Base-by-base conservation (phyloP, 2,329 filamentous ascomycete species). In the Macrophomina tecta region DNA sequence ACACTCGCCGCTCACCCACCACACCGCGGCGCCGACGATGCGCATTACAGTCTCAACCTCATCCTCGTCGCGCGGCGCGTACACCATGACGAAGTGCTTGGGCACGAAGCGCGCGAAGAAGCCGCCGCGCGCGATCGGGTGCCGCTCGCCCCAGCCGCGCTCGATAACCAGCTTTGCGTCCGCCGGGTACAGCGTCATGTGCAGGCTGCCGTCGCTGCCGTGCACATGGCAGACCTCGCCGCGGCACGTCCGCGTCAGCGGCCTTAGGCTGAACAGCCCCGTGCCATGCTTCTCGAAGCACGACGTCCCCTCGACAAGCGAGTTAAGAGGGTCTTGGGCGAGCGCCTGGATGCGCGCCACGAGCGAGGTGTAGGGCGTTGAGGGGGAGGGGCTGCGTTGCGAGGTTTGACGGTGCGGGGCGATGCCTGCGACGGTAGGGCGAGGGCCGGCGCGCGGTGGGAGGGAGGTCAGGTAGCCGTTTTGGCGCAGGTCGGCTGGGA, bases 161-260 rank as follows among this genome's bases (percentile, higher is more conserved):
- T 89, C 85, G 30, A 97, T 80, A 18, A 95, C 85, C 62, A 90
- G 82, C 72, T 84, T 87, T 62, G 91, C 91, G 74, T 96, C 93
- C 49, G 90, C 86, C 0, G 92, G 91, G 73, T 95, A 92, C 63
- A 97, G 83, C 58, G 88, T 91, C 80, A 95, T 83, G 77, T 96
- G 93, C 84, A 95, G 83, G 3, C 88, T 91, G 68, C 90, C 87
- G 70, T 95, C 92, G 30, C 85, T 89, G 58, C 89, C 86, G 78
- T 96, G 93, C 11, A 92, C 87, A 76, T 97, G 93, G 72, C 88
- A 91, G 51, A 96, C 86, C 79, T 96, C 93, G n/a, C 92, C 92
- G 71, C 90, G 87, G 72, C 90, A 92, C 11, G 88, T 91, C 36
- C 87, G 85, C 74, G 90, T 90, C 69, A 90, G 82, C 0, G 90